Evolutionary conservation across 2,329 filamentous ascomycete species (phyloP).

Genomic region (Arthrobotrys pseudoclavata): DNA sequence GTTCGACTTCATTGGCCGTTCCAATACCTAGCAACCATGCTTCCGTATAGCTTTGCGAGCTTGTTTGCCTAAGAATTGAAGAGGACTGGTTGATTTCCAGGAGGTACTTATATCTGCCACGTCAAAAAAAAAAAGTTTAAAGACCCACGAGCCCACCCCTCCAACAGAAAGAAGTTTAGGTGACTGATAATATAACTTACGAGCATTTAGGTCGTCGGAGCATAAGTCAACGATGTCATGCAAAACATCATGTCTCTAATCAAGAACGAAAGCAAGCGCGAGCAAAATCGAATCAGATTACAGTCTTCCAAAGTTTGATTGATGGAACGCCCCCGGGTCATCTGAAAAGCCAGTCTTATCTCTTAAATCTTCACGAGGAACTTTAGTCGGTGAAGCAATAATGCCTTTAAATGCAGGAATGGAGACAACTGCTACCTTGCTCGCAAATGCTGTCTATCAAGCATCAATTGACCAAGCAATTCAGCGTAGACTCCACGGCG

Average conservation of each 20-base stretch:
- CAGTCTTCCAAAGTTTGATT: not conserved
- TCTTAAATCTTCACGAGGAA: not conserved
- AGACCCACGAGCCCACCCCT: too few species aligned
- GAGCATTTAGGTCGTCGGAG: not conserved
- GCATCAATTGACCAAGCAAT: not conserved
- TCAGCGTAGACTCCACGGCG: slow-evolving; percentile 3
- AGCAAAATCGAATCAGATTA: not conserved
- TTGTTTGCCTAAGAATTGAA: not conserved
- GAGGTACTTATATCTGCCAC: not conserved
- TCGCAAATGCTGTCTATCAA: slow-evolving; percentile 2
- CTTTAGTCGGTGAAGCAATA: not conserved
- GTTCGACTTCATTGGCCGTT: slow-evolving; percentile 25
- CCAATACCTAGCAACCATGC: not conserved
- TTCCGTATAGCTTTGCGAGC: not conserved
- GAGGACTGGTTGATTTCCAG: not conserved
- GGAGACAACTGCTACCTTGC: slow-evolving; percentile 3
- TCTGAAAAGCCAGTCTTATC: not conserved
- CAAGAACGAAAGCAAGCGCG: not conserved
- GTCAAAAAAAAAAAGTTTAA: too few species aligned
- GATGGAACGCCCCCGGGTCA: slow-evolving; percentile 1
- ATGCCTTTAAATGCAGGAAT: not conserved
- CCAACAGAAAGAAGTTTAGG: too few species aligned
- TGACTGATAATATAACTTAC: not conserved
- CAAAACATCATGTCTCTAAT: not conserved
- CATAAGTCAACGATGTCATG: not conserved